These are phyloP conservation scores for Debaryomyces nepalensis DNA, from an alignment of 1,139 yeast genomes.

Conservation along the genomic window DNA sequence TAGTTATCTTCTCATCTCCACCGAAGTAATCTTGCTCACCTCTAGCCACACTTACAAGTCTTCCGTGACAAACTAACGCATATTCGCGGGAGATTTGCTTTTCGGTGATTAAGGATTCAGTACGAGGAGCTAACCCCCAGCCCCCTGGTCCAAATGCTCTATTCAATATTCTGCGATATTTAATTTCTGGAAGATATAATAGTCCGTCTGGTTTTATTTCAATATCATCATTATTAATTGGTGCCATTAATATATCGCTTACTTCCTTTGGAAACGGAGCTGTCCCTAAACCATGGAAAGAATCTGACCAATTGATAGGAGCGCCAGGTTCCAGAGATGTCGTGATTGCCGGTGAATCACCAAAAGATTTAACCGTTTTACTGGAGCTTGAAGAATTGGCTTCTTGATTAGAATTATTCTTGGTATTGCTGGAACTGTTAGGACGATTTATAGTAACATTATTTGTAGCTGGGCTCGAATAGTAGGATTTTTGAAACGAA, in stretches of 20 bases:
- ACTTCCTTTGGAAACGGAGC: slow-evolving; percentile 69
- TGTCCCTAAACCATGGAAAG: slow-evolving; percentile 82
- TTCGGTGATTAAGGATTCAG: slow-evolving; percentile 76
- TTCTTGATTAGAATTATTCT: slow-evolving; percentile 16
- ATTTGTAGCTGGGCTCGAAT: slow-evolving; percentile 13
- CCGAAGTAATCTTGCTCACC: slow-evolving; percentile 95
- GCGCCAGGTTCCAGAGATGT: slow-evolving; percentile 14
- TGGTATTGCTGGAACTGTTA: slow-evolving; percentile 4
- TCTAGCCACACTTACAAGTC: slow-evolving; percentile 88
- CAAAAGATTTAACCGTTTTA: slow-evolving; percentile 20
- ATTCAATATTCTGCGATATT: slow-evolving; percentile 86
- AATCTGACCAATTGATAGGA: slow-evolving; percentile 67
- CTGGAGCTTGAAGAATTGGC: slow-evolving; percentile 12
- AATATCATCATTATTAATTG: slow-evolving; percentile 68
- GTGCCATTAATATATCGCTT: slow-evolving; percentile 61
- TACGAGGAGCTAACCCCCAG: slow-evolving; percentile 96
- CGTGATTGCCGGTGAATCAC: slow-evolving; percentile 26
- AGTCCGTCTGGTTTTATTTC: slow-evolving; percentile 97
- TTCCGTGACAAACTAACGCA: slow-evolving; percentile 84
- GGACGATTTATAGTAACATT: slow-evolving; percentile 3
- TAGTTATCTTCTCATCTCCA: slow-evolving; percentile 81
- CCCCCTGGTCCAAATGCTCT: slow-evolving; percentile 98
- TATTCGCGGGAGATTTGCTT: slow-evolving; percentile 79
- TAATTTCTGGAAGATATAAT: slow-evolving; percentile 89
- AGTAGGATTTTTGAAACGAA: slow-evolving; percentile 5